phyloP scores from a whole-genome alignment of 148 eudicot genomes.

The Arbutus unedo region DNA sequence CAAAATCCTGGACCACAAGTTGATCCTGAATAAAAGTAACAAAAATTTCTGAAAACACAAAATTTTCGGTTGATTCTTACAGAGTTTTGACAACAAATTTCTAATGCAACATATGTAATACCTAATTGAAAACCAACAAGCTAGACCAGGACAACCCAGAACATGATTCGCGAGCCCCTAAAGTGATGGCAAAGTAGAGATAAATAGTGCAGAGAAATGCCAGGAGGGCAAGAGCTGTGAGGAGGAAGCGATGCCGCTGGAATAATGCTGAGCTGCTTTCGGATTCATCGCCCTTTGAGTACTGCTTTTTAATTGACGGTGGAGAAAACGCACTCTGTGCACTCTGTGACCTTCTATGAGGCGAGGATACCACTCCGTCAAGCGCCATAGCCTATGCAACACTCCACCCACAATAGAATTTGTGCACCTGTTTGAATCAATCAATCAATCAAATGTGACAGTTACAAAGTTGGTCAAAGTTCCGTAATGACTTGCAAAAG shows the following conservation, averaged over 20 bases:
- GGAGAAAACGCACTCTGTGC: slow-evolving; percentile 47
- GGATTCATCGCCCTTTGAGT: slow-evolving; percentile 42
- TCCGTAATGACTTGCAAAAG: neutral
- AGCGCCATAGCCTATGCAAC: neutral
- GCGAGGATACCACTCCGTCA: slow-evolving; percentile 13
- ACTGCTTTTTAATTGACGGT: slow-evolving; percentile 37
- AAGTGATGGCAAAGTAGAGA: slow-evolving; percentile 86
- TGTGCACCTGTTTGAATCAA: neutral
- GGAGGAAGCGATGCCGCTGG: slow-evolving; percentile 82
- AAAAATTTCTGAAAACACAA: neutral
- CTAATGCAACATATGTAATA: neutral
- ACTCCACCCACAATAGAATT: neutral
- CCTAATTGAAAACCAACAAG: neutral
- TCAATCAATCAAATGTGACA: neutral
- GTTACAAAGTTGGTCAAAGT: neutral
- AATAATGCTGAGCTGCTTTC: slow-evolving; percentile 57
- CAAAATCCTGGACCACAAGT: neutral
- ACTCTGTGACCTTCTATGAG: slow-evolving; percentile 52
- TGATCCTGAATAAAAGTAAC: neutral
- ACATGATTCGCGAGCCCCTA: slow-evolving; percentile 54
- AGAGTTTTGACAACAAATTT: neutral
- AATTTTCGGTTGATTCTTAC: neutral
- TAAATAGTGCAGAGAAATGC: slow-evolving; percentile 71
- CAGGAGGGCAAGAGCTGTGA: slow-evolving; percentile 72
- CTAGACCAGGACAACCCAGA: slow-evolving; percentile 32